Conservation (phyloP, 75 land plant genomes). For the Picea sitchensis region DNA sequence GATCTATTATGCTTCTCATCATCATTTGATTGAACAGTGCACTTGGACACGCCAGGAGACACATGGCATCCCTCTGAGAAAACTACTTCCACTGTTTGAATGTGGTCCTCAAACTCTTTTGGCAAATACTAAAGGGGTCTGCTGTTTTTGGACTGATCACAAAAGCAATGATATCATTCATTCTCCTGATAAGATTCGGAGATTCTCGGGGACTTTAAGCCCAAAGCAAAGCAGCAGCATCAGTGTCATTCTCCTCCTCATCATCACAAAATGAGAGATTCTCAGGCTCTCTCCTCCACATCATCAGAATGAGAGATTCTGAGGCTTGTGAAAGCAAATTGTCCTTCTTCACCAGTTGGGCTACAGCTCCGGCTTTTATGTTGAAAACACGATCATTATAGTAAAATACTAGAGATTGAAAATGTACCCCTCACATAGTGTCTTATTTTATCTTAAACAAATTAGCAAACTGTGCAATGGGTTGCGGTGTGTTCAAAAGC, state of each 20-base stretch:
- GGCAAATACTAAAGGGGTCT: neutral
- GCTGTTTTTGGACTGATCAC: too few relatives aligned
- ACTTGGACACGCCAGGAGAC: neutral
- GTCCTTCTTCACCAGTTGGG: too few relatives aligned
- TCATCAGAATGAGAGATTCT: too few relatives aligned
- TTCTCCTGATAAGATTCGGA: neutral
- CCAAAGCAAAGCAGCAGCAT: too few relatives aligned
- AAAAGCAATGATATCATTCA: neutral
- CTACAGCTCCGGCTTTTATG: neutral
- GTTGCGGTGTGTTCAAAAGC: neutral
- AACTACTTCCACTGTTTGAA: constrained; percentile 3
- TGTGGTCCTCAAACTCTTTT: neutral
- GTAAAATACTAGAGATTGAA: neutral
- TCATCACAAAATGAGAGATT: too few relatives aligned
- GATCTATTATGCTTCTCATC: neutral
- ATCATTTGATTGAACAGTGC: neutral
- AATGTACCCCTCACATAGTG: neutral
- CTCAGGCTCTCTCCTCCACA: too few relatives aligned
- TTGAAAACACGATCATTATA: neutral
- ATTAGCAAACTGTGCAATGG: neutral
- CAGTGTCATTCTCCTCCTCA: too few relatives aligned
- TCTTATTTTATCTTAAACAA: neutral
- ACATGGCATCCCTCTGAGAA: neutral
- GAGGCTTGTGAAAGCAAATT: too few relatives aligned
- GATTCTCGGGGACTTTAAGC: neutral